Percentiles rank a stretch among this genome's conserved stretches.
phyloP scores from a whole-genome alignment of 768 basidiomycete species.

The Tulasnella sp. region DNA sequence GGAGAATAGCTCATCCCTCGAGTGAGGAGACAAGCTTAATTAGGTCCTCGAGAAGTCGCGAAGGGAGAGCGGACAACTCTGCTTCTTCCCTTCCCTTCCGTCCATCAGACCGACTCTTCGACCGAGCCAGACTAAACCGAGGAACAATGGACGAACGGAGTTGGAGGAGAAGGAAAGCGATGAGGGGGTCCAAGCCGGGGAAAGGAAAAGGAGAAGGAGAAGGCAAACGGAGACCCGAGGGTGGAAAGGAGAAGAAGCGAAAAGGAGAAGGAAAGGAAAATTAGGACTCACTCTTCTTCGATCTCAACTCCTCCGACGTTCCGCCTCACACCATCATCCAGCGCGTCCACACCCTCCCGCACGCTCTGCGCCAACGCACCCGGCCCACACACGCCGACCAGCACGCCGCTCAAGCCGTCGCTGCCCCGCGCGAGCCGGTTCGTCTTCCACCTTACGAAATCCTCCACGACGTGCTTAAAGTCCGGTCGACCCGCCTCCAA shows the following conservation, averaged over 20 bases:
- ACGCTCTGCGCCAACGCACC: slow-evolving; percentile 10
- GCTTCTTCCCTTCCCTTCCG: not conserved
- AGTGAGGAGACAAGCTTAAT: too few relatives aligned
- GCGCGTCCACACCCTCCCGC: not conserved
- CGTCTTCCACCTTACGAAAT: not conserved
- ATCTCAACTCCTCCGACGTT: slow-evolving; percentile 28
- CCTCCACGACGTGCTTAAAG: not conserved
- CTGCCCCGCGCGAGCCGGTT: not conserved
- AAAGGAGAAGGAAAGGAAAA: too few relatives aligned
- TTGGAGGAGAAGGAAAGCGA: not conserved
- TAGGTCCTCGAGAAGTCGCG: too few relatives aligned
- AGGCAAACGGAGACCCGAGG: not conserved
- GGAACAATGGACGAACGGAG: not conserved
- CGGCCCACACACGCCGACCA: slow-evolving; percentile 28
- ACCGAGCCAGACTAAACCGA: not conserved
- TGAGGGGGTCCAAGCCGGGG: not conserved
- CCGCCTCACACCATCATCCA: not conserved
- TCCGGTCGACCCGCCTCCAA: slow-evolving; percentile 22
- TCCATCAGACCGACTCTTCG: not conserved
- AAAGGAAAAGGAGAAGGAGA: too few relatives aligned
- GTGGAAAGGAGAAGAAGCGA: too few relatives aligned
- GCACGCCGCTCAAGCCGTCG: slow-evolving; percentile 9
- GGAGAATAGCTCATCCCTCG: too few relatives aligned
- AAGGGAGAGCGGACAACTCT: not conserved
- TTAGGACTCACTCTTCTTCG: slow-evolving; percentile 22